Base-by-base conservation (phyloP, 192 early-diverging fungal genomes). In the Linnemannia exigua region DNA sequence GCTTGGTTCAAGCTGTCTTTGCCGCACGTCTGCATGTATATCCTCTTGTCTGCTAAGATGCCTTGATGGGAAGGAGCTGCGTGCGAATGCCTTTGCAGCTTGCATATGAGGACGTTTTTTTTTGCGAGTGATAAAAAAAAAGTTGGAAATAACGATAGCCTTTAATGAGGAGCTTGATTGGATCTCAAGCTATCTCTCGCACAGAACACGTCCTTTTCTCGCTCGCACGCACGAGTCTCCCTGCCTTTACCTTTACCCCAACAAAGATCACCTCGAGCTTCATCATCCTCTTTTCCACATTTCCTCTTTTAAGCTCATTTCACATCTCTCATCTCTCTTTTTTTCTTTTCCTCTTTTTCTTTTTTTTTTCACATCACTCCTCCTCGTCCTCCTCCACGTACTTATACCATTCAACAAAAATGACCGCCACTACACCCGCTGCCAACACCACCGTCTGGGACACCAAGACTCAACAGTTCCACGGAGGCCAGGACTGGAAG, bases 401-500 rank as follows among this genome's bases (percentile, higher is more conserved):
- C 74, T 74, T 31, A 33, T 16, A 3, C 37, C 69, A 17, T 54
- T 15, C 50, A 70, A 37, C 14, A 31, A 66, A 17, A 25, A 85
- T 84, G 81, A 74, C 81, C 51, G 50, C 73, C 76, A 28, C 72
- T 48, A 71, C 79, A 25, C 31, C 66, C 80, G 47, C 48, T 35
- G 37, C 79, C 25, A 72, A 79, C 61, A 82, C 80, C n/a, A 86
- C 87, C 74, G 88, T 90, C 66, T 97, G 96, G 96, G 95, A 97
- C 88, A 93, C 95, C 69, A 96, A 94, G 87, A 93, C 94, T 63
- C 96, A 97, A 89, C 94, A 95, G 84, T 97, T 93, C 75, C 96
- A 97, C 70, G 96, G 95, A 86, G 96, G 96, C 67, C 96, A 97
- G 72, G 95, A 96, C 79, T 95, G 95, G 92, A 87, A 90, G 37